Evolutionary conservation across 73 alveolate genomes (phyloP).

Genomic region (Symbiodinium pilosum): DNA sequence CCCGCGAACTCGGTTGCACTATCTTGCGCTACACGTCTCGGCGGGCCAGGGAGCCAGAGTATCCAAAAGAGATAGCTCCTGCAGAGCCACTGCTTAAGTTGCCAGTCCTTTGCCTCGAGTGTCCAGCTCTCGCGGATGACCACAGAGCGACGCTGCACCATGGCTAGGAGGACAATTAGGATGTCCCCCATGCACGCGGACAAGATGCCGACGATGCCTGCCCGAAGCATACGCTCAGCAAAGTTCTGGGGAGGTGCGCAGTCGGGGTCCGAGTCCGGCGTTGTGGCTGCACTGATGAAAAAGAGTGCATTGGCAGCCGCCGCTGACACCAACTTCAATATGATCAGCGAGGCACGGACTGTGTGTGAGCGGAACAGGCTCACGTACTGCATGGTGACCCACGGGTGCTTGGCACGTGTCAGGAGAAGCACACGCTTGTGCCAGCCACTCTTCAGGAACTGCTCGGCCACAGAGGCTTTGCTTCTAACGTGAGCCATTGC

Average conservation of each 20-base stretch:
- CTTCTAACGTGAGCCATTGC: not conserved
- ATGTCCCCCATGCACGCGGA: not conserved
- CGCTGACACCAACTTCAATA: not conserved
- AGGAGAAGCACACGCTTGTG: not conserved
- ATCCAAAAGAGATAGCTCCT: not conserved
- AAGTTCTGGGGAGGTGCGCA: not conserved
- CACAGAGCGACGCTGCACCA: not conserved
- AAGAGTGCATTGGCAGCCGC: not conserved
- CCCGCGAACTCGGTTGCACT: too few species aligned
- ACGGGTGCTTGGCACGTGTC: not conserved
- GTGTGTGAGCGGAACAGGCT: not conserved
- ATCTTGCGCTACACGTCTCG: too few species aligned
- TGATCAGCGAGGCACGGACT: constrained; percentile 4
- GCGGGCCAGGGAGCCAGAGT: too few species aligned
- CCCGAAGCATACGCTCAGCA: not conserved
- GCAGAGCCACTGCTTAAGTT: not conserved
- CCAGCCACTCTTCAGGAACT: not conserved
- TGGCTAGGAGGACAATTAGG: not conserved
- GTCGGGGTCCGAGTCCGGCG: not conserved
- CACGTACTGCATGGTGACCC: not conserved
- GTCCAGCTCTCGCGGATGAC: not conserved
- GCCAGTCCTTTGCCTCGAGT: not conserved
- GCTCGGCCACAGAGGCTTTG: not conserved
- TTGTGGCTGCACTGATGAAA: not conserved
- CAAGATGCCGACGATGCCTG: not conserved